A percentile compares a stretch with the other conserved stretches of the same genome.
Evolutionary conservation across 371 early-diverging fungal genomes (phyloP).

Genomic region (Actinomortierella ambigua): DNA sequence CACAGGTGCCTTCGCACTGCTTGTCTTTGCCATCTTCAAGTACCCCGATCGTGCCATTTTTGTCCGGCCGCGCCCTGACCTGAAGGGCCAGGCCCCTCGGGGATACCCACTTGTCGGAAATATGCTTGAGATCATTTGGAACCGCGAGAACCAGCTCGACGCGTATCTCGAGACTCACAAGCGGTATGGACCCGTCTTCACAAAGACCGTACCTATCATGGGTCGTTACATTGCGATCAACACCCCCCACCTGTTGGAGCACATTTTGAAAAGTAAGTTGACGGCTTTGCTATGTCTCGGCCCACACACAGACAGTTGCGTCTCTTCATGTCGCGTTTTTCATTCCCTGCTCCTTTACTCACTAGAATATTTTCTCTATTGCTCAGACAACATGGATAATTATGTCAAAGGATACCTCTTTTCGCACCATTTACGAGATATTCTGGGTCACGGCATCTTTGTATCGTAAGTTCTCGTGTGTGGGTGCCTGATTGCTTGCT

Average conservation of each 20-base stretch:
- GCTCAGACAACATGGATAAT: constrained; percentile 26
- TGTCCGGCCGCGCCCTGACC: constrained; percentile 26
- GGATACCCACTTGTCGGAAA: constrained; percentile 35
- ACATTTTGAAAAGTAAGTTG: constrained; percentile 35
- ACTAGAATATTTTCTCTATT: background rate
- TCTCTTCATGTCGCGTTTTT: background rate
- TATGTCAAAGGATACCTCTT: constrained; percentile 28
- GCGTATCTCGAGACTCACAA: constrained; percentile 6
- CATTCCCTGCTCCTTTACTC: background rate
- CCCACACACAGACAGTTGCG: background rate
- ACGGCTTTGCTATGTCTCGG: background rate
- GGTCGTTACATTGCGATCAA: constrained; percentile 29
- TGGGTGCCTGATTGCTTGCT: no score
- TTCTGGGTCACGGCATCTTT: constrained; percentile 54
- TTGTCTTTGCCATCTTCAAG: constrained; percentile 22
- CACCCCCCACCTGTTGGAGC: constrained; percentile 18
- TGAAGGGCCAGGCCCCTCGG: constrained; percentile 8
- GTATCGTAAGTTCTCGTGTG: constrained; percentile 30
- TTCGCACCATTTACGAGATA: constrained; percentile 9
- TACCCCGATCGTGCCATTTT: constrained; percentile 40
- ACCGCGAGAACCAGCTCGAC: constrained; percentile 6
- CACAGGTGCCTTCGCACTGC: constrained; percentile 6
- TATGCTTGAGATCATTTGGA: constrained; percentile 7
- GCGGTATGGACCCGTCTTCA: constrained; percentile 14
- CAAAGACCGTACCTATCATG: constrained; percentile 17